Evolutionary conservation across 1,284 basidiomycete species (phyloP).

Genomic region (Apiotrichum montevideense): DNA sequence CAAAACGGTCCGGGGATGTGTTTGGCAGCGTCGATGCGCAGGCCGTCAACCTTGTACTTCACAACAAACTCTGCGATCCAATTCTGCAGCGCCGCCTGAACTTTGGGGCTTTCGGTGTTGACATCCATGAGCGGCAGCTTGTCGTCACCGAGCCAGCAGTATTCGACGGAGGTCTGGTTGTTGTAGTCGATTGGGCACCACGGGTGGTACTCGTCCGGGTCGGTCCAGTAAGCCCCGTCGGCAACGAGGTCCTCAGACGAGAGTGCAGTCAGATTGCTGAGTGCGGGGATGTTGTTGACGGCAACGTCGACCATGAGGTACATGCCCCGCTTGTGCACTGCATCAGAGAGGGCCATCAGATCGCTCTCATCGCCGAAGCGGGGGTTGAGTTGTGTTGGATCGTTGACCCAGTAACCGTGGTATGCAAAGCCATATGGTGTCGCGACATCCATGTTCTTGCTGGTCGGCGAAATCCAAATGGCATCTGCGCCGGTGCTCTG

Average conservation of each 20-base stretch:
- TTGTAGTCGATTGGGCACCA: conserved; percentile 61
- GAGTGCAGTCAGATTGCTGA: conserved; percentile 19
- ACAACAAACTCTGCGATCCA: conserved; percentile 61
- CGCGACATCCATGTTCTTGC: conserved; percentile 60
- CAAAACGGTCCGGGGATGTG: conserved; percentile 47
- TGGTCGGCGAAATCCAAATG: conserved; percentile 50
- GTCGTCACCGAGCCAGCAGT: conserved; percentile 68
- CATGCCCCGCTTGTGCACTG: conserved; percentile 64
- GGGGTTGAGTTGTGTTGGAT: conserved; percentile 59
- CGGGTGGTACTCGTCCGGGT: conserved; percentile 53
- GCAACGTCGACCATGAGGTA: conserved; percentile 74
- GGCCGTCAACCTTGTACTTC: conserved; percentile 57
- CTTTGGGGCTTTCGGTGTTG: conserved; percentile 60
- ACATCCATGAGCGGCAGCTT: conserved; percentile 64
- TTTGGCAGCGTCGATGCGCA: conserved; percentile 75
- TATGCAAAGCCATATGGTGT: conserved; percentile 53
- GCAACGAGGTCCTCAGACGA: conserved; percentile 21
- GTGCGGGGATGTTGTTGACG: conserved; percentile 64
- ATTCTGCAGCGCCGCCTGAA: conserved; percentile 54
- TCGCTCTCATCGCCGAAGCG: conserved; percentile 64
- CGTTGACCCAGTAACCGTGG: conserved; percentile 51
- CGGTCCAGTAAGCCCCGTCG: conserved; percentile 34
- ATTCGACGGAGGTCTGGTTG: conserved; percentile 60
- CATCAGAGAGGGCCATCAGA: conserved; percentile 59
- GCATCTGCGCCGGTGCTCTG: conserved; percentile 70